These are phyloP conservation scores for Salix koriyanagi DNA, from an alignment of 345 rosid species.

Conservation along the genomic window DNA sequence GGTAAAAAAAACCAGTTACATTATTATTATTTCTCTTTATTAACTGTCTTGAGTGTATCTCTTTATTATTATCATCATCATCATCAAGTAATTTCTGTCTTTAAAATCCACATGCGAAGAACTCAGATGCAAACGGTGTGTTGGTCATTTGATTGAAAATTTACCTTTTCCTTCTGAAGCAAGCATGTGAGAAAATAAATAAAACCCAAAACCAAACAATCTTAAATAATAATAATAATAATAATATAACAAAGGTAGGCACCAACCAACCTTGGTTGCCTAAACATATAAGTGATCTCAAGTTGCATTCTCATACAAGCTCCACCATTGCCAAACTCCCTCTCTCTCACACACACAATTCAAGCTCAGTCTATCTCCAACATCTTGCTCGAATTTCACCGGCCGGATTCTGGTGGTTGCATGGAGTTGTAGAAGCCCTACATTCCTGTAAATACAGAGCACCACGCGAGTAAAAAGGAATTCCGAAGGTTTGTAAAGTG, in stretches of 20 bases:
- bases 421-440: slow-evolving; percentile 31
- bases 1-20: background rate
- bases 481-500: background rate
- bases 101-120: too few relatives aligned
- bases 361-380: background rate
- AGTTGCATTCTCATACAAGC: slow-evolving; percentile 41
- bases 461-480: background rate
- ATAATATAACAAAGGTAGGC: slow-evolving; percentile 28
- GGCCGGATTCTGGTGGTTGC: slow-evolving; percentile 9
- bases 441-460: background rate
- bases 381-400: background rate
- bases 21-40: too few relatives aligned
- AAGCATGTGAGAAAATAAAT: background rate
- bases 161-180: slow-evolving; percentile 24
- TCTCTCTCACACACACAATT: background rate
- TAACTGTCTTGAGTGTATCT: too few relatives aligned
- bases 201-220: background rate
- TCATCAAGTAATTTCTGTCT: too few relatives aligned
- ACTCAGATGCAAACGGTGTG: background rate
- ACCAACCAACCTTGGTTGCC: slow-evolving; percentile 40
- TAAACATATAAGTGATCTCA: slow-evolving; percentile 23
- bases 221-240: background rate
- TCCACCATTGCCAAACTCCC: background rate
- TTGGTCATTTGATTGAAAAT: slow-evolving; percentile 12
- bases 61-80: too few relatives aligned